phyloP scores from a whole-genome alignment of 2,329 filamentous ascomycete species.

The Colletotrichum endophyticum region DNA sequence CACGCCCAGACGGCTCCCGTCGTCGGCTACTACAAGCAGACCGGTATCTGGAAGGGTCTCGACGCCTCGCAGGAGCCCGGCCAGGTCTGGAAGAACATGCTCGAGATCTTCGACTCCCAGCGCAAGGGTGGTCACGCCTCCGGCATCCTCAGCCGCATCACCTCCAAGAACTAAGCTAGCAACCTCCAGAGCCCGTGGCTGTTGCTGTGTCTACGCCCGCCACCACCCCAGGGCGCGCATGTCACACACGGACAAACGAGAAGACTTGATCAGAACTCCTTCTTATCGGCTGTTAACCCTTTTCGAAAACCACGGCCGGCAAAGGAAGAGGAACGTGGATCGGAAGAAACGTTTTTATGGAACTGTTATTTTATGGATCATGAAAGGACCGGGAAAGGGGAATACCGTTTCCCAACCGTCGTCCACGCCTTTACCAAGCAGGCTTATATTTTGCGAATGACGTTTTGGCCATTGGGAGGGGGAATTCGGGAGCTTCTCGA shows the following conservation, averaged over 20 bases:
- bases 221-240: not conserved
- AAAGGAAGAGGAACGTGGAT: conserved; percentile 1
- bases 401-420: not conserved
- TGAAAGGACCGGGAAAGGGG: conserved; percentile 11
- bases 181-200: not conserved
- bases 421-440: not conserved
- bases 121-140: conserved; percentile 31
- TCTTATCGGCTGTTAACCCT: not conserved
- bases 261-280: not conserved
- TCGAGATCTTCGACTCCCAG: conserved; percentile 74
- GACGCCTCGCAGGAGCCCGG: conserved; percentile 96
- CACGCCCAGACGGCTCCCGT: conserved; percentile 93
- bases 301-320: not conserved
- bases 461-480: not conserved
- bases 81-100: conserved; percentile 92
- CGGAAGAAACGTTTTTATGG: conserved; percentile 15
- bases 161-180: conserved; percentile 31
- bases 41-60: conserved; percentile 93
- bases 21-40: conserved; percentile 95
- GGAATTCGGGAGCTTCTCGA: not conserved
- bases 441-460: conserved; percentile 5
- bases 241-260: not conserved
- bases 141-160: conserved; percentile 44
- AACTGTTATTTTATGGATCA: conserved; percentile 17
- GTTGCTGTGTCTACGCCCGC: not conserved